Percentiles rank a stretch among this genome's conserved stretches.
These are phyloP conservation scores for Aphanomyces astaci DNA, from an alignment of 352 stramenopile species.

Conservation along the genomic window DNA sequence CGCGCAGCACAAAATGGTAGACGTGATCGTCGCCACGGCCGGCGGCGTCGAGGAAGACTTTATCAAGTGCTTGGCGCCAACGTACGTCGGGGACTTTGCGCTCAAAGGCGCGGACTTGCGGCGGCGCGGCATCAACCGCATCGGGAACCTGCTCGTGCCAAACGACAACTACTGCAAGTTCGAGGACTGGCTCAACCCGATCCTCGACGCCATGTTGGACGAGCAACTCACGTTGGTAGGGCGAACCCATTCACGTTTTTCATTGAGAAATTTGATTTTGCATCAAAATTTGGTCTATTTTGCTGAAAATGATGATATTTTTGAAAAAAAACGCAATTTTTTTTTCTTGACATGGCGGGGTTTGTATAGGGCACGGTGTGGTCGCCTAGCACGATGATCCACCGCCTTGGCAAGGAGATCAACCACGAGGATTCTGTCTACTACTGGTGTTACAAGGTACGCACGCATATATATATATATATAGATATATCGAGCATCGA, in stretches of 20 bases:
- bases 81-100: slow-evolving; percentile 97
- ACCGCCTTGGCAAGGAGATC: slow-evolving; percentile 94
- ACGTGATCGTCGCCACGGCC: slow-evolving; percentile 93
- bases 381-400: slow-evolving; percentile 98
- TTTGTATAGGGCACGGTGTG: slow-evolving; percentile 63
- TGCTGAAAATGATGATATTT: no score
- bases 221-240: slow-evolving; percentile 88
- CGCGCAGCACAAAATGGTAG: slow-evolving; percentile 97
- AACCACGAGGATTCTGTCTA: slow-evolving; percentile 97
- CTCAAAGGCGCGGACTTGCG: slow-evolving; percentile 90
- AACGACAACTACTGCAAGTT: slow-evolving; percentile 99
- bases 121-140: slow-evolving; percentile 97
- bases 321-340: no score
- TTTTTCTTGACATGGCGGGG: no score
- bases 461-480: no score
- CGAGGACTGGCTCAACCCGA: slow-evolving; percentile 93
- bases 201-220: slow-evolving; percentile 96
- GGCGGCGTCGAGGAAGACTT: slow-evolving; percentile 97
- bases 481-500: no score
- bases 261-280: no score
- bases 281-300: no score
- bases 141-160: slow-evolving; percentile 99
- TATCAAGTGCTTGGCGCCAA: slow-evolving; percentile 99
- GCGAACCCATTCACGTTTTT: neutral
- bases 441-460: slow-evolving; percentile 95